Conservation (phyloP, 2,329 filamentous ascomycete genomes). For the Penicillium sp. region DNA sequence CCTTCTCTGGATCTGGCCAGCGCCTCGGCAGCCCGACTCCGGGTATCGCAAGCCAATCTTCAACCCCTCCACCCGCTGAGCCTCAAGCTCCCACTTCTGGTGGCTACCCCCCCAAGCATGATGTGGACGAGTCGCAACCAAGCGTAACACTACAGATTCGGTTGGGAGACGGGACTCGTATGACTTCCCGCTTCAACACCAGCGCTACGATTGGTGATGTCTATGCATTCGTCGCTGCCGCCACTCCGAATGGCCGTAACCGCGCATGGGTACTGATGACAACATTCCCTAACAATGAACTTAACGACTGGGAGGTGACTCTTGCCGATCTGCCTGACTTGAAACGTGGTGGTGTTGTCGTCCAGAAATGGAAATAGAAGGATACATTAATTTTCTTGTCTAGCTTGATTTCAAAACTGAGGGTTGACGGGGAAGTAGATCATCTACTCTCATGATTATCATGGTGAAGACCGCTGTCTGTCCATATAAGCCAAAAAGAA, state of each 20-base stretch:
- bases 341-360: conserved; percentile 52
- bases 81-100: background rate
- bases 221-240: conserved; percentile 59
- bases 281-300: conserved; percentile 64
- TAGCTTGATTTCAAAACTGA: conserved; percentile 6
- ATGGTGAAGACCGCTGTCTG: background rate
- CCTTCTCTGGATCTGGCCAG: conserved; percentile 61
- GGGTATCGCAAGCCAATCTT: conserved; percentile 42
- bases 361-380: conserved; percentile 49
- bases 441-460: background rate
- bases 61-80: conserved; percentile 29
- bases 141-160: conserved; percentile 62
- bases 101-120: conserved; percentile 39
- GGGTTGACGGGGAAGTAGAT: background rate
- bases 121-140: conserved; percentile 59
- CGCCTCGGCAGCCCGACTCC: conserved; percentile 64
- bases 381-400: background rate
- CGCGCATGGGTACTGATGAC: conserved; percentile 63
- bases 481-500: background rate
- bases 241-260: conserved; percentile 50
- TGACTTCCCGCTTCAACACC: conserved; percentile 64
- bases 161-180: conserved; percentile 61
- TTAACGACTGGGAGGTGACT: conserved; percentile 53
- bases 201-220: conserved; percentile 65
- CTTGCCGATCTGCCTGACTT: conserved; percentile 51